phyloP scores from a whole-genome alignment of 1,284 basidiomycete genomes.

The Ceratobasidium sp. region DNA sequence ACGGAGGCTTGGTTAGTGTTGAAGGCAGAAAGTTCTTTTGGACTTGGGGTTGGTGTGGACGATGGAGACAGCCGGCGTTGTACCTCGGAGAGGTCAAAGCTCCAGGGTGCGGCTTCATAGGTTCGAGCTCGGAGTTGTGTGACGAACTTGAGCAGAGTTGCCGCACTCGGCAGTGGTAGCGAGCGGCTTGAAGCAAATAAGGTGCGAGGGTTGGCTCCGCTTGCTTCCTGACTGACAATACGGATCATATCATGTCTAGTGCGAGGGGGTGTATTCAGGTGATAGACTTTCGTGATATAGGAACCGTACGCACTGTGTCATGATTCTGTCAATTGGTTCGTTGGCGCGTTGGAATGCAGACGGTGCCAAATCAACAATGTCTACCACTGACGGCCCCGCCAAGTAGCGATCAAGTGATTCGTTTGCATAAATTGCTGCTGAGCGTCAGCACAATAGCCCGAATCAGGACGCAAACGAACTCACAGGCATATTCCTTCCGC shows the following conservation, averaged over 20 bases:
- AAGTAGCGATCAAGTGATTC: not conserved
- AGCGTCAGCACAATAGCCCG: not conserved
- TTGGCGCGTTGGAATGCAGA: conserved; percentile 23
- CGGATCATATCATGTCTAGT: conserved; percentile 35
- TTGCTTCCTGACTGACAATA: conserved; percentile 14
- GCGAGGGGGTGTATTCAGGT: not conserved
- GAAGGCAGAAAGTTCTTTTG: conserved; percentile 13
- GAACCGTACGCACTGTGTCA: conserved; percentile 16
- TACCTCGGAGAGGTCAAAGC: conserved; percentile 5
- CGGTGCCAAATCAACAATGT: conserved; percentile 31
- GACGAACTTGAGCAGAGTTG: conserved; percentile 1
- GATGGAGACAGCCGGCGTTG: conserved; percentile 8
- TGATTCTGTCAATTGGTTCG: conserved; percentile 28
- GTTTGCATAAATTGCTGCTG: conserved; percentile 14
- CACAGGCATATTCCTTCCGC: conserved; percentile 14
- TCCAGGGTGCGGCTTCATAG: conserved; percentile 13
- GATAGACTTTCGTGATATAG: not conserved
- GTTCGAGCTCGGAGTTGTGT: conserved; percentile 20
- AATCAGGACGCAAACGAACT: not conserved
- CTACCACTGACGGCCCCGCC: conserved; percentile 7
- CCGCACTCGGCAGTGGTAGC: conserved; percentile 17
- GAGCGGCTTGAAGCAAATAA: conserved; percentile 22
- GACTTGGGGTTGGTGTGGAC: conserved; percentile 6
- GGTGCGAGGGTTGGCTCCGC: conserved; percentile 2
- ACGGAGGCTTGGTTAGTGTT: not conserved